Evolutionary conservation across 2,329 filamentous ascomycete species (phyloP), one percentile per base, ranked within the genome.

Genomic region (Exophiala bonariae): DNA sequence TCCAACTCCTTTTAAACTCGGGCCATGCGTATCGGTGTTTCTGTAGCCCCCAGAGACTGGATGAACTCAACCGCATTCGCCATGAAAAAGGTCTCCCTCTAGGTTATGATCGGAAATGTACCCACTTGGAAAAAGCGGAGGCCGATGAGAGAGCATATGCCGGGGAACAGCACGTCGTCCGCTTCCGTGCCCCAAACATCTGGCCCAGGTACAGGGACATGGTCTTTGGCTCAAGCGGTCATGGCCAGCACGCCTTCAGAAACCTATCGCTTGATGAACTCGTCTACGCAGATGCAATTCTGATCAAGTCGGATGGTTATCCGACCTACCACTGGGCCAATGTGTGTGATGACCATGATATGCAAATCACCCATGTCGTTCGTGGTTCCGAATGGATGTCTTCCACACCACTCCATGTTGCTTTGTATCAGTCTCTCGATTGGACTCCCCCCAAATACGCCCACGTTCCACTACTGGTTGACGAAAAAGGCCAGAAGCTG

Each of bases 281-380:
- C 28, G 75, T 78, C 18, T 85, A 77, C 54, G 89, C 93, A 57
- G 91, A 97, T 61, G 92, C 90, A 16, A 87, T 99, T 51, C 75
- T 99, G 32, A 74, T 96, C 50, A 99, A 99, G 67, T 85, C 84
- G 1, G 93, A 99, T 64, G 91, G 90, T 0, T 87, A 87, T 55
- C 93, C 93, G 0, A 99, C 95, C 0, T 99, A 99, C 63, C 93
- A 99, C 67, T 85, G 99, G 52, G 93, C 93, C 3, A 99, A 97
- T 62, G 92, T 99, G 7, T 85, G 99, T 3, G 93, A 99, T 63
- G 93, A 99, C 62, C 89, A 96, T 66, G 75, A 86, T 50, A 99
- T 99, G 93, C 74, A 88, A 50, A 95, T 99, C 57, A 96, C 91
- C 0, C 92, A 97, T 67, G 93, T 99, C 11, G 87, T 99, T 49